Base-by-base conservation (phyloP, 495 filamentous ascomycete genomes). In the Penicillium canariense region DNA sequence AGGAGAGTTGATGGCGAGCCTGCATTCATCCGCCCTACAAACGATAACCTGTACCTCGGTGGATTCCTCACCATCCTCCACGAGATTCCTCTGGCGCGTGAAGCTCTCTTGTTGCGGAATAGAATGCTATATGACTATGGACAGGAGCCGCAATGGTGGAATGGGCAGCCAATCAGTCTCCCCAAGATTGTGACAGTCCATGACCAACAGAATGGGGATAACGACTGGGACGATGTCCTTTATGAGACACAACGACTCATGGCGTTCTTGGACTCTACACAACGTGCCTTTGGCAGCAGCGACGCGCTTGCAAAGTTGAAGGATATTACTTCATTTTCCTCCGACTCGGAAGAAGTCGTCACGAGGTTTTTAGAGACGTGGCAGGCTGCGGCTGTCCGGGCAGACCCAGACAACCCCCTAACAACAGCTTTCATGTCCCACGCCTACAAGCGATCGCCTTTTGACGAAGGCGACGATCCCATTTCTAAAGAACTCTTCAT, bases 111-210 rank as follows among this genome's bases (percentile, higher is more conserved):
- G 12, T 73, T 79, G 18, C 68, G 78, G 32, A 65, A 75, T 56
- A 61, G 73, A 31, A 50, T 69, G 27, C 74, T 84, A 10, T 70
- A 74, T 4, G 80, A 85, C 48, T 95, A 94, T 57, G 87, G 87
- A 1, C 71, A 81, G 50, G 78, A 88, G 54, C 67, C 79, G 8
- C 84, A 93, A 20, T 97, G 92, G 92, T 97, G 92, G 92, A 85
- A 84, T 59, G 92, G 91, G 5, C 76, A 80, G 9, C 55, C 75
- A 0, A 87, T 93, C 28, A 72, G 79, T 30, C 69, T 75, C 2
- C 78, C 84, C 10, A 81, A 80, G 30, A 77, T 84, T 15, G 76
- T 84, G n/a, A 77, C 81, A 14, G 60, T 79, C n/a, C 59, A 77
- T 34, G 75, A 75, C 14, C 62, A 65, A 20, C 70, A 68, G 10